Base-by-base conservation (phyloP, 768 basidiomycete species). In the Austroboletus festivus region DNA sequence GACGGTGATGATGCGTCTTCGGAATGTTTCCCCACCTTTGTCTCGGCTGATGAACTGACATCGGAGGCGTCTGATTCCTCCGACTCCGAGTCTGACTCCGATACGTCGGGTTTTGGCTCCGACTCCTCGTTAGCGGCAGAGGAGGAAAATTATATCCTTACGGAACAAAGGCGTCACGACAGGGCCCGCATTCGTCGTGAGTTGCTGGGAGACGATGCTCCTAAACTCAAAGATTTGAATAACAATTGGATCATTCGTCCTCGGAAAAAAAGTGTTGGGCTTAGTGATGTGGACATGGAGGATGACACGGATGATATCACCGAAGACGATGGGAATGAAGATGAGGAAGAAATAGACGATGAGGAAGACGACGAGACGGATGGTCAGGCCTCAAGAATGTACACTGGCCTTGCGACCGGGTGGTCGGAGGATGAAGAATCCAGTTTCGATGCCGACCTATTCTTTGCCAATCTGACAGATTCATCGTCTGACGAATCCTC, bases 401-500 rank as follows among this genome's bases (percentile, higher is more conserved):
- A 82, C 58, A 76, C 78, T 34, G 86, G 85, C 41, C 74, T 87
- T 40, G 83, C 78, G 41, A 83, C 83, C 1, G 82, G 85, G 37
- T 92, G 87, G 88, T 85, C 84, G 34, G 85, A 86, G 18, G 85
- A 83, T 48, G 87, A 78, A 44, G 88, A 89, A 62, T 84, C 82
- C 2, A 80, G 77, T 51, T 87, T 89, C 57, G 89, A 92, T 56
- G 89, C 89, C 10, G 88, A 91, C 52, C 65, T 91, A 0, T 91
- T 92, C 70, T 91, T 92, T 59, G 81, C 84, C 47, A 85, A 89
- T 60, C 78, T 91, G 35, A 81, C 82, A 31, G 86, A 80, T 58
- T 66, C 76, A 1, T 77, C 75, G 19, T 58, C 61, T 8, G 76
- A 71, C 30, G 44, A 51, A 40, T 62, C 59, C 53, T 57, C 67